Evolutionary conservation across 768 basidiomycete species (phyloP).

Genomic region (Russula lepida): DNA sequence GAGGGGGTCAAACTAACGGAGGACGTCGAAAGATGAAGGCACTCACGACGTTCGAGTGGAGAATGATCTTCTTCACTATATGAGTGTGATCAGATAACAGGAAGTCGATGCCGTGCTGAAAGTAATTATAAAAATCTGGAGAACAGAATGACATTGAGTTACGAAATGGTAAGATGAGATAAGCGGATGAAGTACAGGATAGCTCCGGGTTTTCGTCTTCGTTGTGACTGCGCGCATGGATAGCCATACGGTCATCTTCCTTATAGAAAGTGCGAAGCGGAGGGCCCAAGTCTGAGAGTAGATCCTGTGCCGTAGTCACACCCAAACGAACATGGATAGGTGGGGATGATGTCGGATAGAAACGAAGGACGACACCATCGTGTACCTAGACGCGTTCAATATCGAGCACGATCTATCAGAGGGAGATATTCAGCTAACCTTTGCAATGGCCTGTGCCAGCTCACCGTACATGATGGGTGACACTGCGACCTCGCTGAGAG

Average conservation of each 20-base stretch:
- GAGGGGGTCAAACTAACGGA: neutral
- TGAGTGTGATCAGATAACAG: slow-evolving; percentile 66
- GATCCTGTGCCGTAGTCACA: slow-evolving; percentile 74
- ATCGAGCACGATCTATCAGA: neutral
- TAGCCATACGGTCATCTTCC: slow-evolving; percentile 83
- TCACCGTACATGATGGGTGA: slow-evolving; percentile 67
- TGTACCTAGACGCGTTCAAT: slow-evolving; percentile 43
- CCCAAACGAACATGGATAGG: slow-evolving; percentile 58
- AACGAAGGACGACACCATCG: slow-evolving; percentile 61
- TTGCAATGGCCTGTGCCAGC: slow-evolving; percentile 54
- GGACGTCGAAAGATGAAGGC: neutral
- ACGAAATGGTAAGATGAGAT: neutral
- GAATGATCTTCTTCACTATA: slow-evolving; percentile 71
- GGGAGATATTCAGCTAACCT: slow-evolving; percentile 35
- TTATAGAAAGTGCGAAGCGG: slow-evolving; percentile 76
- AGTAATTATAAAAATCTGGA: slow-evolving; percentile 87
- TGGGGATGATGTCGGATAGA: slow-evolving; percentile 46
- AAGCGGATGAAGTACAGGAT: slow-evolving; percentile 34
- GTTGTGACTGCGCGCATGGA: slow-evolving; percentile 47
- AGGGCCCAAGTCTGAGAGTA: slow-evolving; percentile 69
- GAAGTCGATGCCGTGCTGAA: slow-evolving; percentile 85
- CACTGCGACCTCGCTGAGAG: slow-evolving; percentile 63
- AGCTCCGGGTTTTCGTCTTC: slow-evolving; percentile 43
- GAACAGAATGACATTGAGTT: neutral
- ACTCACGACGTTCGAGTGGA: slow-evolving; percentile 82